Base-by-base conservation (phyloP, 2,329 filamentous ascomycete genomes). In the Trichoderma pleuroti region DNA sequence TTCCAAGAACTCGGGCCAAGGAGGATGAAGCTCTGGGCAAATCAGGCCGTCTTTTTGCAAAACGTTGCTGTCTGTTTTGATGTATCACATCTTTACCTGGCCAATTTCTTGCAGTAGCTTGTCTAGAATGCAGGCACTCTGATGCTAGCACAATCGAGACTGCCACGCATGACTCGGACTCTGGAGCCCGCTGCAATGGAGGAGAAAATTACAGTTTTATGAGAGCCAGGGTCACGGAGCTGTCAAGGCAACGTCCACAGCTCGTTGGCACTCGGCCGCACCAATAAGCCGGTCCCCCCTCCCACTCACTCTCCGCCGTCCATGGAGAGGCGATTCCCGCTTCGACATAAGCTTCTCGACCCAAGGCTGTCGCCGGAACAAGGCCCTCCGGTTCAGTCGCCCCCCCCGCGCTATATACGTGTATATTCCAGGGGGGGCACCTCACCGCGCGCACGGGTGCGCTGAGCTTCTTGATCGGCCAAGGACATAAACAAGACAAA, bases 61-160 rank as follows among this genome's bases (percentile, higher is more conserved):
- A 68, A 68, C 66, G 66, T 68, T 68, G 12, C 56, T 12, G 28
- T 28, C 14, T 21, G 30, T 49, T 26, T 16, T 61, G 66, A 68
- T 61, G n/a, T 36, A 52, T 68, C 39, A 52, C 30, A 68, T 60
- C n/a, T 11, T 36, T 52, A 24, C 56, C 39, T 26, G 56, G 52
- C 5, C 30, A 68, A 68, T 68, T 68, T 68, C 66, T 49, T 68
- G 66, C 56, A 68, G 66, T 68, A 68, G 66, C 56, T 57, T 68
- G 66, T 68, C 66, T 68, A 21, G 39, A 60, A 28, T 49, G 63
- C 63, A 42, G 49, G 49, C 46, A 42, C 49, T 57, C 49, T 63
- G 60, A 63, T 63, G 32, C 63, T 66, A 66, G 62, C 30, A 65
- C 62, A 68, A 68, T 68, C 65, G 65, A 68, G 54, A 24, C 64